Base-by-base conservation (phyloP, 2,329 filamentous ascomycete species). In the Diatrype stigma region DNA sequence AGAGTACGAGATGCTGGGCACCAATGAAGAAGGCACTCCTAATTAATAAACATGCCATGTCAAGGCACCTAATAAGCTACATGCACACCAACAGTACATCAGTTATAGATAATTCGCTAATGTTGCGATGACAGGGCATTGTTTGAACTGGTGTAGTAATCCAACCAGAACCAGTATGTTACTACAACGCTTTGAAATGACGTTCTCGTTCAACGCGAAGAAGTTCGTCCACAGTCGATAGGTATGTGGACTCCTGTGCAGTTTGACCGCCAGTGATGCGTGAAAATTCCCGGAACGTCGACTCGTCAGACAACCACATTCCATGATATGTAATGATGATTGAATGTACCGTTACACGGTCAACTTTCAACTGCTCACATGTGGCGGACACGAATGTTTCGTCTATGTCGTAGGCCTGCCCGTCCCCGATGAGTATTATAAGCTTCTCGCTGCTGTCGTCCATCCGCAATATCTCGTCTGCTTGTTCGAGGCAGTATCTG, bases 381-480 rank as follows among this genome's bases (percentile, higher is more conserved):
- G 17, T 22, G 16, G 17, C 22, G 12, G 16, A 12, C 26, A 49
- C 23, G 7, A 22, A 16, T 14, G 42, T 12, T 2, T 2, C 22
- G 17, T 38, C 21, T 42, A 42, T 51, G 26, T 48, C 37, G 3
- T 3, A 11, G 12, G 48, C 53, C 3, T 49, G 5, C 30, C 53
- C 53, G 28, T 55, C 53, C 23, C 53, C 53, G 21, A 55, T 52
- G n/a, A 55, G 51, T 23, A 55, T 12, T 10, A 55, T 10, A 4
- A 52, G 42, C 6, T 42, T 45, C 11, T 47, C 38, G 46, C 44
- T 51, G 23, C 35, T 21, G 17, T 14, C 12, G 34, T 49, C 12
- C 17, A 3, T 21, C 16, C 21, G 17, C 35, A 51, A 37, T 21
- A 51, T 14, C 1, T 48, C 28, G n/a, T 30, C 8, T 16, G 50